Conservation (phyloP, 805 yeast species). For the Candida endomychidarum region DNA sequence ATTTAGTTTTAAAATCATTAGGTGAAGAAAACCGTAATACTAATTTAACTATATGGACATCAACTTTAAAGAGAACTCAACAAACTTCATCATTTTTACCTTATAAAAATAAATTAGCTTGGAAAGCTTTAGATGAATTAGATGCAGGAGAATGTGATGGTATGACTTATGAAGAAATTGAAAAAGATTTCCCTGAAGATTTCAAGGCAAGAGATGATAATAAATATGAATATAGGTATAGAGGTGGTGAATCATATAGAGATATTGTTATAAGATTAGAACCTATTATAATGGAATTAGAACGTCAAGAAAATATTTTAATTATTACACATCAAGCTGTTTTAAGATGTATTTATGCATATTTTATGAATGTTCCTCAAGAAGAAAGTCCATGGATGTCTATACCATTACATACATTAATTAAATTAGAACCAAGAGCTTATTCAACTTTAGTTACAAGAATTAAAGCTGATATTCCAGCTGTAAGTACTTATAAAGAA, state of each 20-base stretch:
- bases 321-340: slow-evolving; percentile 98
- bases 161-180: slow-evolving; percentile 92
- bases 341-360: slow-evolving; percentile 92
- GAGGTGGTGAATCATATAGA: slow-evolving; percentile 96
- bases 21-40: slow-evolving; percentile 53
- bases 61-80: slow-evolving; percentile 86
- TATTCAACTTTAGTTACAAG: slow-evolving; percentile 84
- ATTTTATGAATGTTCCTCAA: slow-evolving; percentile 97
- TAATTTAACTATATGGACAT: slow-evolving; percentile 88
- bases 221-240: slow-evolving; percentile 91
- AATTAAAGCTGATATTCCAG: slow-evolving; percentile 95
- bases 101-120: slow-evolving; percentile 70
- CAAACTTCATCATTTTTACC: slow-evolving; percentile 86
- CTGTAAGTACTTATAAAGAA: slow-evolving; percentile 94
- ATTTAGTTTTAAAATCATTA: slow-evolving; percentile 64
- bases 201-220: slow-evolving; percentile 94
- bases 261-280: slow-evolving; percentile 94
- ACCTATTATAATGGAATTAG: slow-evolving; percentile 98
- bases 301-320: slow-evolving; percentile 92
- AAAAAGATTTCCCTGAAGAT: slow-evolving; percentile 83
- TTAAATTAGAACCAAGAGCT: slow-evolving; percentile 93
- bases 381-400: slow-evolving; percentile 99
- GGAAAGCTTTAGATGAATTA: slow-evolving; percentile 97
- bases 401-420: slow-evolving; percentile 92
- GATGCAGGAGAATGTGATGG: slow-evolving; percentile 99